Percentiles rank a stretch among this genome's conserved stretches.
Evolutionary conservation across 208 protist species (phyloP).

Genomic region (Trypanosoma vivax): DNA sequence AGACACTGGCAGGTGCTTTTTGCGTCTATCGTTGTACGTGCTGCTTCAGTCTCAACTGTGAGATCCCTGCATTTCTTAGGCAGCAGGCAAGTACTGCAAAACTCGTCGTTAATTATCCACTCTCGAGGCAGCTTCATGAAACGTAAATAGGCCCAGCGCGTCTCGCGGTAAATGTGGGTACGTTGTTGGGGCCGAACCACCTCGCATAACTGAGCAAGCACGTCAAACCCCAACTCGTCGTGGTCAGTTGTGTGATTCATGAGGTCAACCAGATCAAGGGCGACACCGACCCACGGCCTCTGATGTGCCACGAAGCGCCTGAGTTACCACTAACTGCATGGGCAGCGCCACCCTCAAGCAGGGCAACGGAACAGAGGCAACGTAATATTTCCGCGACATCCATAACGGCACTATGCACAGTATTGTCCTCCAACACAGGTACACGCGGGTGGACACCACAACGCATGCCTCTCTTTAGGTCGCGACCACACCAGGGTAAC

Average conservation of each 20-base stretch:
- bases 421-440: constrained; percentile 27
- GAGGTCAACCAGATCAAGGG: constrained; percentile 49
- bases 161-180: constrained; percentile 51
- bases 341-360: not conserved
- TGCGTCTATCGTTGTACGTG: not conserved
- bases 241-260: constrained; percentile 62
- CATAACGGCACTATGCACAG: constrained; percentile 25
- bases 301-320: constrained; percentile 5
- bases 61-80: too few species aligned
- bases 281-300: constrained; percentile 37
- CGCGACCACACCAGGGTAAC: constrained; percentile 59
- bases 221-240: constrained; percentile 69
- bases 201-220: constrained; percentile 41
- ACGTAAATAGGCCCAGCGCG: constrained; percentile 53
- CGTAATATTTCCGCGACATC: constrained; percentile 15
- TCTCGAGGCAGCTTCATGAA: constrained; percentile 65
- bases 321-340: not conserved
- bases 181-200: constrained; percentile 38
- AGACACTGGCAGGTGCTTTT: constrained; percentile 4
- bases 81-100: constrained; percentile 25
- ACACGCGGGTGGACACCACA: constrained; percentile 31
- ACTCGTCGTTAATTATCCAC: constrained; percentile 35
- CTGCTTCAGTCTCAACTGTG: too few species aligned
- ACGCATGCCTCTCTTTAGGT: constrained; percentile 27
- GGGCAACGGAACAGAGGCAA: constrained; percentile 6